Percentiles rank a stretch among this genome's conserved stretches.
These are phyloP conservation scores for Ascocoryne sarcoides DNA, from an alignment of 2,329 filamentous ascomycete genomes.

Conservation along the genomic window DNA sequence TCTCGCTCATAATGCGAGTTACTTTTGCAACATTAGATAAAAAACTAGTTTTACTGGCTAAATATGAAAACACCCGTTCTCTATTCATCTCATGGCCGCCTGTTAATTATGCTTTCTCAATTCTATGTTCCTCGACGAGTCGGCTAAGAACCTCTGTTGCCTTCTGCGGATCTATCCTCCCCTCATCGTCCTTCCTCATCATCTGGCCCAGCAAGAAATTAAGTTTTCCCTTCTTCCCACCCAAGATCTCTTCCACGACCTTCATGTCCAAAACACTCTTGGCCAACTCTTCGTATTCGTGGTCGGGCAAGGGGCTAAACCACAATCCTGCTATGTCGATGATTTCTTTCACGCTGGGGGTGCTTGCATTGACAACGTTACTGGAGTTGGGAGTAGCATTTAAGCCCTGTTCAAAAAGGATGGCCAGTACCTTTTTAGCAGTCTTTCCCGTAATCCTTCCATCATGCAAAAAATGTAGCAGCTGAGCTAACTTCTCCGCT, in stretches of 20 bases:
- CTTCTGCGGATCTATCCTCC: conserved; percentile 51
- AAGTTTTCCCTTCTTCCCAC: conserved; percentile 54
- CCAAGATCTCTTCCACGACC: conserved; percentile 51
- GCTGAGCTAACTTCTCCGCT: conserved; percentile 30
- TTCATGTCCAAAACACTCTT: conserved; percentile 45
- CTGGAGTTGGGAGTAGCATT: too few relatives aligned
- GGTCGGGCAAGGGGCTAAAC: conserved; percentile 43
- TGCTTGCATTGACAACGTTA: too few relatives aligned
- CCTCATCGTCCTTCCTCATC: conserved; percentile 51
- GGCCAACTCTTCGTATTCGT: conserved; percentile 48
- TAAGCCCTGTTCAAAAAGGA: conserved; percentile 37
- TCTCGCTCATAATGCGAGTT: too few relatives aligned
- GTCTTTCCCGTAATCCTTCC: conserved; percentile 43
- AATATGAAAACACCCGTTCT: too few relatives aligned
- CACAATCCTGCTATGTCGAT: conserved; percentile 48
- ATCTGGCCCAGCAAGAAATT: conserved; percentile 63
- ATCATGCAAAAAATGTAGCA: conserved; percentile 36
- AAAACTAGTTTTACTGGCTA: too few relatives aligned
- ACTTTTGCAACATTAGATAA: too few relatives aligned
- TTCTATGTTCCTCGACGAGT: conserved; percentile 30
- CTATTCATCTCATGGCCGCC: too few relatives aligned
- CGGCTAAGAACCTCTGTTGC: conserved; percentile 46
- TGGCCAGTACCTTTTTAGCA: conserved; percentile 50
- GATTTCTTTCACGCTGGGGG: conserved; percentile 38
- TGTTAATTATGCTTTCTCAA: background rate